Evolutionary conservation across 176 grass and related monocot genomes (phyloP), one percentile per base, ranked within the genome.

Genomic region (Microstegium vimineum): DNA sequence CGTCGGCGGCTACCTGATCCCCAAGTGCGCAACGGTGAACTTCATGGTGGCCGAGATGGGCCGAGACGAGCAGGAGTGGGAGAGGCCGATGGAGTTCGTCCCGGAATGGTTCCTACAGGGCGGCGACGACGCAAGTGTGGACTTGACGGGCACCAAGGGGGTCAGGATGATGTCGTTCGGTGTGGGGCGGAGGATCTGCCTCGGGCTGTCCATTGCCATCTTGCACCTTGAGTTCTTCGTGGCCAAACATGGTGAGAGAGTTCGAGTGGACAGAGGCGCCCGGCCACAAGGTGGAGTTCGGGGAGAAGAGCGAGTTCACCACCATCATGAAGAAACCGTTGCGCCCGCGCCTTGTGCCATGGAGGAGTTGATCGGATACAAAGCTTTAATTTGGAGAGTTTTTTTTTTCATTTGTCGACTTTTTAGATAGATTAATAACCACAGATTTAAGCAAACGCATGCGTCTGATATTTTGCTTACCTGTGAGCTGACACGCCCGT

Each of bases 221-320:
- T 78, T 94, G 59, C 83, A 89, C 78, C 73, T 94, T 22, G 80
- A 91, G 86, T 94, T 80, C 83, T 88, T 94, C 33, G 78, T 94
- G 2, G 91, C 82, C 18, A 90, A n/a, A 86, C 86, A 61, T 94
- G 51, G 82, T 94, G 5, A 67, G 64, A 52, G 91, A 88, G 72
- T 94, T 88, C 40, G 85, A 90, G 60, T 94, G 92, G 92, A 69
- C 16, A n/a, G 74, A 70, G 27, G 85, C 80, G 32, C 78, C 81
- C 1, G 90, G 79, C 1, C 47, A 87, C 3, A 79, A 92, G 67
- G 86, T 92, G 25, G 67, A 89, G 63, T 83, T 92, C 6, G 31
- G 75, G 0, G 82, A 92, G 86, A 92, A 92, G 87, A 2, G 16
- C 4, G 68, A 86, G 66, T 92, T 92, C 83, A 86, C 90, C 4